Conservation (phyloP, 2,329 filamentous ascomycete genomes). For the Penicillium digitatum region DNA sequence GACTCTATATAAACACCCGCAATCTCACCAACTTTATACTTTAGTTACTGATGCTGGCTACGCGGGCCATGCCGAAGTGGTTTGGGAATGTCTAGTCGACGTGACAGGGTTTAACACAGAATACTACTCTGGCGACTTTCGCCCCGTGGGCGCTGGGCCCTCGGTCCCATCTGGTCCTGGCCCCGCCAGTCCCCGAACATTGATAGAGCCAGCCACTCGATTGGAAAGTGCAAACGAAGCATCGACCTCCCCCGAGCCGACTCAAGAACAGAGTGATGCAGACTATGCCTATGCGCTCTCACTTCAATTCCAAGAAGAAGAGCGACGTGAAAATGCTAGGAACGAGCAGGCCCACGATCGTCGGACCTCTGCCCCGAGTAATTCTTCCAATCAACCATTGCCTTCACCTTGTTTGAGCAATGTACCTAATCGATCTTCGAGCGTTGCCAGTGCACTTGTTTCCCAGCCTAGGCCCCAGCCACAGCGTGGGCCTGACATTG, state of each 20-base stretch:
- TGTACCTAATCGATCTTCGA: constrained; percentile 19
- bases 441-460: constrained; percentile 17
- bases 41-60: constrained; percentile 94
- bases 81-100: constrained; percentile 92
- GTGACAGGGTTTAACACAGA: constrained; percentile 78
- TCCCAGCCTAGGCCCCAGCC: constrained; percentile 12
- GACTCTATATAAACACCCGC: constrained; percentile 83
- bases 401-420: constrained; percentile 14
- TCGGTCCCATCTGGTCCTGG: constrained; percentile 30
- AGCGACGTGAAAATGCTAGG: constrained; percentile 58
- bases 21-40: constrained; percentile 69
- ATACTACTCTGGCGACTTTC: constrained; percentile 87
- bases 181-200: constrained; percentile 27
- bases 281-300: constrained; percentile 86
- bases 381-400: constrained; percentile 13
- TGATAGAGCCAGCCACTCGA: constrained; percentile 20
- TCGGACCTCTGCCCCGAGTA: constrained; percentile 21
- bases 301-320: constrained; percentile 89
- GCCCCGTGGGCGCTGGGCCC: constrained; percentile 64
- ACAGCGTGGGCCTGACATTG: constrained; percentile 29
- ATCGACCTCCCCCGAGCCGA: constrained; percentile 18
- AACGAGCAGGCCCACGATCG: constrained; percentile 39
- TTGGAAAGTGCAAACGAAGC: constrained; percentile 12
- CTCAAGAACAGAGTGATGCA: constrained; percentile 64
- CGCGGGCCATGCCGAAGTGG: constrained; percentile 78